A percentile compares a stretch with the other conserved stretches of the same genome.
These are phyloP conservation scores for Eutrema yunnanense DNA, from an alignment of 345 rosid genomes.

Conservation along the genomic window DNA sequence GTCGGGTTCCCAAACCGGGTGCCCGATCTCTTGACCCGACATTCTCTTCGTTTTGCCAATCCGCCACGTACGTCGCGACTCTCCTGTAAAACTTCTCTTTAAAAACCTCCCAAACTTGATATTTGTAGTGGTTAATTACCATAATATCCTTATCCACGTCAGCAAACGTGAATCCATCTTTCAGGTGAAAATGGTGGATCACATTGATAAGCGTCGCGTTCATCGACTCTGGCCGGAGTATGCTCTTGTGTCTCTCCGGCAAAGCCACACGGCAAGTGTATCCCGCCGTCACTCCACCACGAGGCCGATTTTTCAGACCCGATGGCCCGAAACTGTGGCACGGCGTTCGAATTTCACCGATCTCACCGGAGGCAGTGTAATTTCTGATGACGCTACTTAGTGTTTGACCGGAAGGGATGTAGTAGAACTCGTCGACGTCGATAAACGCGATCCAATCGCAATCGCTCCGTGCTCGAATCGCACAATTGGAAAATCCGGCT, in stretches of 20 bases:
- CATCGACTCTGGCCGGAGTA: slow-evolving; percentile 67
- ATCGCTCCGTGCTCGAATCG: slow-evolving; percentile 45
- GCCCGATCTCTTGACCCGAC: slow-evolving; percentile 80
- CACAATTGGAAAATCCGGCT: slow-evolving; percentile 83
- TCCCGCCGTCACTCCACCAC: slow-evolving; percentile 51
- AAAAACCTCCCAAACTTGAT: slow-evolving; percentile 90
- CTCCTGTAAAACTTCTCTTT: slow-evolving; percentile 81
- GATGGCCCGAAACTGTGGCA: slow-evolving; percentile 85
- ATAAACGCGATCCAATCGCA: slow-evolving; percentile 88
- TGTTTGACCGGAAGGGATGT: slow-evolving; percentile 38
- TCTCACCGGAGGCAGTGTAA: slow-evolving; percentile 4
- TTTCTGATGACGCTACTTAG: slow-evolving; percentile 35
- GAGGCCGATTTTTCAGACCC: slow-evolving; percentile 39
- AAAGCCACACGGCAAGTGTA: slow-evolving; percentile 57
- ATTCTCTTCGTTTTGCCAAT: slow-evolving; percentile 72
- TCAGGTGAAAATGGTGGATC: slow-evolving; percentile 79
- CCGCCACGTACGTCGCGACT: slow-evolving; percentile 86
- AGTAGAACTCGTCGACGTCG: slow-evolving; percentile 72
- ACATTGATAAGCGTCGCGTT: slow-evolving; percentile 65
- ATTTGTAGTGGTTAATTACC: slow-evolving; percentile 81
- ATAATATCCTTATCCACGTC: slow-evolving; percentile 43
- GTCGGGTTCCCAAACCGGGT: slow-evolving; percentile 76
- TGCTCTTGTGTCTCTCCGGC: slow-evolving; percentile 90
- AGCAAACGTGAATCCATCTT: slow-evolving; percentile 35
- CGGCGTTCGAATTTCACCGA: slow-evolving; percentile 51